phyloP scores from a whole-genome alignment of 1,139 yeast species.

The Pichia sp. region DNA sequence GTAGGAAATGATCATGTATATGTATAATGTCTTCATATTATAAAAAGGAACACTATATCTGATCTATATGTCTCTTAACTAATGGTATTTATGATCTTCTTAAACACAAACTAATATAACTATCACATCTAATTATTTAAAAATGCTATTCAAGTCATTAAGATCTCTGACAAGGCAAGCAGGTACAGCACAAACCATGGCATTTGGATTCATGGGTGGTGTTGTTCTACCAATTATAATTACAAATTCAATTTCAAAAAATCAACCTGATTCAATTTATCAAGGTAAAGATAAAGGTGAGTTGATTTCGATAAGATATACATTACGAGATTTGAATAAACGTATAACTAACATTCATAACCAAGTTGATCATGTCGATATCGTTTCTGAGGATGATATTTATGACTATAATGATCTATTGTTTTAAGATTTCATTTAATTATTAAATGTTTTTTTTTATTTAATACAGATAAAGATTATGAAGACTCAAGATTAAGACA shows the following conservation, averaged over 20 bases:
- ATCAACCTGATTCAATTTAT: conserved; percentile 10
- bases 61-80: too few species aligned
- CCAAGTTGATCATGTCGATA: conserved; percentile 14
- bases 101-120: neutral
- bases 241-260: conserved; percentile 12
- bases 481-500: neutral
- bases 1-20: too few species aligned
- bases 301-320: conserved; percentile 10
- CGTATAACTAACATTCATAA: conserved; percentile 18
- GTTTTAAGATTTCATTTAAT: conserved; percentile 3
- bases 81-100: neutral
- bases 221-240: conserved; percentile 16
- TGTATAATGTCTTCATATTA: too few species aligned
- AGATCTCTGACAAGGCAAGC: conserved; percentile 11
- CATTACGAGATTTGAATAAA: conserved; percentile 8
- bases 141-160: conserved; percentile 13
- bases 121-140: neutral
- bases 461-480: neutral
- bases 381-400: conserved; percentile 7
- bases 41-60: too few species aligned
- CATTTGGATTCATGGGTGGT: conserved; percentile 19
- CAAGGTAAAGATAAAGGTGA: conserved; percentile 15
- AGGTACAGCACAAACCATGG: conserved; percentile 14
- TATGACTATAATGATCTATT: conserved; percentile 13
- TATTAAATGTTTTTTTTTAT: neutral